Conservation (phyloP, 345 rosid genomes). For the Gossypium arboreum region DNA sequence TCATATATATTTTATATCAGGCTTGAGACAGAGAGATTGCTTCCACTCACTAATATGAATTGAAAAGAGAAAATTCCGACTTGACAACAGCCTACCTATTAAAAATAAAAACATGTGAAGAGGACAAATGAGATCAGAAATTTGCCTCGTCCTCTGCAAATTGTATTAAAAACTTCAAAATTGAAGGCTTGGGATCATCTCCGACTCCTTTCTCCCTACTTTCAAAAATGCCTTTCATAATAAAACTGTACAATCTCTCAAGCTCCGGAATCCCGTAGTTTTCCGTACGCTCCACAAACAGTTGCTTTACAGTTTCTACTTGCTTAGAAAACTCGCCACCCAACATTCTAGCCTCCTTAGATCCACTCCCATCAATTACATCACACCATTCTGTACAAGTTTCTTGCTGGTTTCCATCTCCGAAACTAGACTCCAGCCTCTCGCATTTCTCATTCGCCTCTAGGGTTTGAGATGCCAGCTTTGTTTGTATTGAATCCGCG, state of each 20-base stretch:
- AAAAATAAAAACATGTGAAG: neutral
- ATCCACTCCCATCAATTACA: constrained; percentile 15
- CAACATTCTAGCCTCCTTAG: constrained; percentile 30
- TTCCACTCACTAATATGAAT: constrained; percentile 18
- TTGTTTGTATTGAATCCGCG: constrained; percentile 42
- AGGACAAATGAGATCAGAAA: constrained; percentile 43
- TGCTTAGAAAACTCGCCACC: constrained; percentile 44
- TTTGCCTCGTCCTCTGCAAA: constrained; percentile 65
- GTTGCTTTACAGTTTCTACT: constrained; percentile 40
- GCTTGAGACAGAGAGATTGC: neutral
- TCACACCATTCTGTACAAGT: constrained; percentile 23
- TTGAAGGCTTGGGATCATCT: constrained; percentile 54
- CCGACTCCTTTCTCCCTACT: constrained; percentile 43
- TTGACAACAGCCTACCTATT: constrained; percentile 44
- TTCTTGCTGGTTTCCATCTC: constrained; percentile 26
- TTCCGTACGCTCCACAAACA: constrained; percentile 51
- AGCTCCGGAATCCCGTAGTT: constrained; percentile 73
- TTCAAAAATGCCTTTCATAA: constrained; percentile 72
- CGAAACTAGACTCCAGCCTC: constrained; percentile 32
- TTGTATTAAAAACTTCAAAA: constrained; percentile 79
- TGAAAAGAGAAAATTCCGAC: constrained; percentile 52
- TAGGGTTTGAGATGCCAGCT: constrained; percentile 30
- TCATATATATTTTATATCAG: neutral
- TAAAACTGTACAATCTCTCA: constrained; percentile 70
- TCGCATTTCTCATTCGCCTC: constrained; percentile 36